Percentiles rank a stretch among this genome's conserved stretches.
Evolutionary conservation across 2,329 filamentous ascomycete species (phyloP).

Genomic region (Cadophora malorum): DNA sequence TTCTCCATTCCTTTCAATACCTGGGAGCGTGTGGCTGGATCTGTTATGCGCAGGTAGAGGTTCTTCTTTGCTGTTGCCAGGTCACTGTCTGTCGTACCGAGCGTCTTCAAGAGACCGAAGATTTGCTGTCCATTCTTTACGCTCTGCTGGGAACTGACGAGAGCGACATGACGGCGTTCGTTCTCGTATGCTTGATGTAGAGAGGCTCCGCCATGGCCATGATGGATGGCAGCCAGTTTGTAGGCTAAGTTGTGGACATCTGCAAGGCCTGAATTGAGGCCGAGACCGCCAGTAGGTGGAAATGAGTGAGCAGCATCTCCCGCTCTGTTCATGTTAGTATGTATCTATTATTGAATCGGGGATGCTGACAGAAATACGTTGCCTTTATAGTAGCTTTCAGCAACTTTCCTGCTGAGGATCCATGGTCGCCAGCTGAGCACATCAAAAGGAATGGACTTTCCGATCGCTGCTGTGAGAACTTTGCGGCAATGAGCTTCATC

Average conservation of each 20-base stretch:
- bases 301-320: neutral
- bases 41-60: constrained; percentile 41
- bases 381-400: constrained; percentile 46
- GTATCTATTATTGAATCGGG: neutral
- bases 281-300: neutral
- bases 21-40: constrained; percentile 43
- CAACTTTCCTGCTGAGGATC: constrained; percentile 51
- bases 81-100: constrained; percentile 47
- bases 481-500: neutral
- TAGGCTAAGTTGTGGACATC: constrained; percentile 44
- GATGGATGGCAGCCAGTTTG: constrained; percentile 50
- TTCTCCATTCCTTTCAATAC: constrained; percentile 47
- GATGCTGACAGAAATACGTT: constrained; percentile 29
- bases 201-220: constrained; percentile 38
- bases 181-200: constrained; percentile 48
- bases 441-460: constrained; percentile 46
- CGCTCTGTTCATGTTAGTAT: neutral
- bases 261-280: neutral
- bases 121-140: constrained; percentile 53
- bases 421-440: constrained; percentile 51
- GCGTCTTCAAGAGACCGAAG: constrained; percentile 49
- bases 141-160: constrained; percentile 50
- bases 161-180: constrained; percentile 49
- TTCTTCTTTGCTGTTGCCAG: constrained; percentile 43
- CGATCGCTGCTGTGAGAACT: neutral